Base-by-base conservation (phyloP, 1,284 basidiomycete species). In the Cryptococcus maquisensis region DNA sequence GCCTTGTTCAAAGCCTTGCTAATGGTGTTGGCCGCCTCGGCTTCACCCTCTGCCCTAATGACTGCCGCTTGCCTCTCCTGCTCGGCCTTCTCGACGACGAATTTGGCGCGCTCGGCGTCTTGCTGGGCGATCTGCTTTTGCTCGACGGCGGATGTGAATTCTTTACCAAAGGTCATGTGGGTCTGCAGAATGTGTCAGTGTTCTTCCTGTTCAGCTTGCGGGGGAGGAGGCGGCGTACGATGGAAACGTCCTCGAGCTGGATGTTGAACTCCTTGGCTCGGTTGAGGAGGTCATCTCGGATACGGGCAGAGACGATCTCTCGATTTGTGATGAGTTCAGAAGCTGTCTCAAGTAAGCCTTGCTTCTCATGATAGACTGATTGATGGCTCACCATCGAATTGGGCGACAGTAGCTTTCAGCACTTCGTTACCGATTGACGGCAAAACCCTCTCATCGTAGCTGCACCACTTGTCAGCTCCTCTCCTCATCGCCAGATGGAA, bases 21-120 rank as follows among this genome's bases (percentile, higher is more conserved):
- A 70, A 99, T 97, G 55, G 92, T 94, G 54, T 84, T 79, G 6
- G 93, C 93, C 9, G 95, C 96, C 79, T 98, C 94, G 4, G 95
- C 95, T 79, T 99, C 95, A 58, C 96, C 96, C 77, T 99, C 95
- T 2, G 96, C 94, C 54, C 96, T 86, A 61, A 99, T 97, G 61
- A 99, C 94, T 6, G 91, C 87, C 1, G 95, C 96, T 80, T 98
- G 95, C 55, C 94, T 86, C 77, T 98, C 96, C 87, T 99, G 96
- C 76, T 98, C 95, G 36, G 96, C 92, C 57, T 74, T 73, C 54
- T 99, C 96, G 61, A 99, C 95, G 63, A 98, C 90, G 77, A 98
- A 98, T 78, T 96, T 98, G 60, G 95, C 95, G 45, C 96, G 85
- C 79, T 99, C 96, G 57, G 94, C 94, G 78, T 96, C 93, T 88